These are phyloP conservation scores for Posidonia australis DNA, from an alignment of 106 monocot species.

Conservation along the genomic window DNA sequence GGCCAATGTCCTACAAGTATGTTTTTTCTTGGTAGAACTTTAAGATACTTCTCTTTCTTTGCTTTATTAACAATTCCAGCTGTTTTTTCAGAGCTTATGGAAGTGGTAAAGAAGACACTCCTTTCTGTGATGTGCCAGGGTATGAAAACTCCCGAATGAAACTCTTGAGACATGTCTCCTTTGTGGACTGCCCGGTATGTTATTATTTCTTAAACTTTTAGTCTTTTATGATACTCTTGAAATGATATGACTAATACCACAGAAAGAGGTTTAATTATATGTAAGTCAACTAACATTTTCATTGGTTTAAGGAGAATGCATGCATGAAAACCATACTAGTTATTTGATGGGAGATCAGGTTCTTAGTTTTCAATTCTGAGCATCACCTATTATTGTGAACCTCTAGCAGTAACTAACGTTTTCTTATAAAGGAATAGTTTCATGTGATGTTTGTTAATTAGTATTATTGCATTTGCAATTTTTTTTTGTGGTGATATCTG, in stretches of 20 bases:
- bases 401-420: no score
- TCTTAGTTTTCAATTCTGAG: no score
- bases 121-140: conserved; percentile 85
- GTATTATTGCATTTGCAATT: no score
- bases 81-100: conserved; percentile 74
- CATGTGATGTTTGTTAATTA: no score
- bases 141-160: conserved; percentile 91
- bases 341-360: no score
- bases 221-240: neutral
- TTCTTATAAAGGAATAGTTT: no score
- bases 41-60: neutral
- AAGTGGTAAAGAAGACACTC: conserved; percentile 93
- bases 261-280: no score
- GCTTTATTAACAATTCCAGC: neutral
- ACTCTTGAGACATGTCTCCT: conserved; percentile 55
- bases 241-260: neutral
- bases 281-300: no score
- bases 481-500: no score
- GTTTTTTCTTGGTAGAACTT: neutral
- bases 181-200: conserved; percentile 5
- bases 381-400: no score
- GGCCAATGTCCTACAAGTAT: conserved; percentile 98
- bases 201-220: neutral
- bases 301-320: no score
- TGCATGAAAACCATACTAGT: no score